Conservation (phyloP, 148 eudicot genomes). For the Heliamphora exappendiculata region DNA sequence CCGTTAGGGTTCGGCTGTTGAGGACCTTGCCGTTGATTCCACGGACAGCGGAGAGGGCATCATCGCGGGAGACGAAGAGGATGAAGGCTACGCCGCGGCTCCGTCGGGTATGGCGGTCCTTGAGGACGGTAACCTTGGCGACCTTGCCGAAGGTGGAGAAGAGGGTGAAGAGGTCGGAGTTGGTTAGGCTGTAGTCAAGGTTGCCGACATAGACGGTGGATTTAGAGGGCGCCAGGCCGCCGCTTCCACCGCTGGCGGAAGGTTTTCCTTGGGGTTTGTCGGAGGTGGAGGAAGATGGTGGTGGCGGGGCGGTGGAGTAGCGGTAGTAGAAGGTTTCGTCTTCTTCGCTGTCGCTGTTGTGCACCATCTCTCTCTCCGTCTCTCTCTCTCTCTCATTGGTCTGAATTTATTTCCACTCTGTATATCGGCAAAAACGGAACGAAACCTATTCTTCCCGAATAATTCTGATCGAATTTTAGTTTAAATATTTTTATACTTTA, state of each 20-base stretch:
- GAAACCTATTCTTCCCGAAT: too few relatives aligned
- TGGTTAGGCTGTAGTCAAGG: slow-evolving; percentile 69
- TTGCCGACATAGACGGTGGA: slow-evolving; percentile 90
- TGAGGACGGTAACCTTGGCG: slow-evolving; percentile 83
- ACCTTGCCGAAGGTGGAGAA: slow-evolving; percentile 94
- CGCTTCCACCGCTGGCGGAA: slow-evolving; percentile 22
- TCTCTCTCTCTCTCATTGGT: slow-evolving; percentile 4
- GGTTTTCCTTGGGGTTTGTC: slow-evolving; percentile 17
- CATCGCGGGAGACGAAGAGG: slow-evolving; percentile 65
- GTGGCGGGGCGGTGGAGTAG: slow-evolving; percentile 48
- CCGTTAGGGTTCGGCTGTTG: slow-evolving; percentile 59
- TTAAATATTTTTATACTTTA: too few relatives aligned
- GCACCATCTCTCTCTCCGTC: slow-evolving; percentile 23
- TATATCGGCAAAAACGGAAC: too few relatives aligned
- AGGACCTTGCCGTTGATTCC: slow-evolving; percentile 61
- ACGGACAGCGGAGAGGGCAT: slow-evolving; percentile 50
- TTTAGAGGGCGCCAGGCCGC: slow-evolving; percentile 79
- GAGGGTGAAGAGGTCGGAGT: slow-evolving; percentile 82
- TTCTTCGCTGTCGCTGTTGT: slow-evolving; percentile 55
- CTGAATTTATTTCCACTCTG: too few relatives aligned
- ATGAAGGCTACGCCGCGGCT: slow-evolving; percentile 89
- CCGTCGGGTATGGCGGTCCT: slow-evolving; percentile 56
- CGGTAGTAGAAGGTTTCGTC: slow-evolving; percentile 76
- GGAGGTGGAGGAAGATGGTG: slow-evolving; percentile 23
- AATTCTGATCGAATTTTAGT: too few relatives aligned